Evolutionary conservation across 768 basidiomycete genomes (phyloP).

Genomic region (Sporobolomyces phaffii): DNA sequence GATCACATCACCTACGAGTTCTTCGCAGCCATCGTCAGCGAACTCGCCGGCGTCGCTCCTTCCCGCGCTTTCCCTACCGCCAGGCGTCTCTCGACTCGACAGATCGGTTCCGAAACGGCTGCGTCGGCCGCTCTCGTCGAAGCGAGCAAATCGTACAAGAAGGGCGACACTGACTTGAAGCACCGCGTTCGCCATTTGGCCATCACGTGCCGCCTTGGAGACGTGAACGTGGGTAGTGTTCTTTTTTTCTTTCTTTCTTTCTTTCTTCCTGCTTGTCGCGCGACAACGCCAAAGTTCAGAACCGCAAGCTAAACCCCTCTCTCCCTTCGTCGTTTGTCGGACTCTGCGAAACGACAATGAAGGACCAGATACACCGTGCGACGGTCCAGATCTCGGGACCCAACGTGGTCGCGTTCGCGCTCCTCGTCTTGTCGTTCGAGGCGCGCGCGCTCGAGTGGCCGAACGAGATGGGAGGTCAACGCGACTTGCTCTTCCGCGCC

Average conservation of each 20-base stretch:
- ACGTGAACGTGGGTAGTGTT: not conserved
- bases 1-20: constrained; percentile 16
- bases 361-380: too few relatives aligned
- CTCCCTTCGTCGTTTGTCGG: too few relatives aligned
- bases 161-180: not conserved
- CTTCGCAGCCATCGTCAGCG: not conserved
- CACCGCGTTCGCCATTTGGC: not conserved
- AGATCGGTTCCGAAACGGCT: not conserved
- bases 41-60: not conserved
- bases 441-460: constrained; percentile 5
- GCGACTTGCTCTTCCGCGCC: constrained; percentile 10
- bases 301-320: too few relatives aligned
- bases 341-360: too few relatives aligned
- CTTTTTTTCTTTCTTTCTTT: too few relatives aligned
- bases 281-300: too few relatives aligned
- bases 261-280: too few relatives aligned
- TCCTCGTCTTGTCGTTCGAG: constrained; percentile 2
- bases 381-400: not conserved
- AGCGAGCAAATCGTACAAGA: not conserved
- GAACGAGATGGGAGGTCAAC: constrained; percentile 19
- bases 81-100: not conserved
- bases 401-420: not conserved
- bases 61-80: too few relatives aligned
- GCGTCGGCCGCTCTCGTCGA: not conserved
- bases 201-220: not conserved